Evolutionary conservation across 179 eudicot genomes (phyloP), one percentile per base, ranked within the genome.

Genomic region (Carnegiea gigantea): DNA sequence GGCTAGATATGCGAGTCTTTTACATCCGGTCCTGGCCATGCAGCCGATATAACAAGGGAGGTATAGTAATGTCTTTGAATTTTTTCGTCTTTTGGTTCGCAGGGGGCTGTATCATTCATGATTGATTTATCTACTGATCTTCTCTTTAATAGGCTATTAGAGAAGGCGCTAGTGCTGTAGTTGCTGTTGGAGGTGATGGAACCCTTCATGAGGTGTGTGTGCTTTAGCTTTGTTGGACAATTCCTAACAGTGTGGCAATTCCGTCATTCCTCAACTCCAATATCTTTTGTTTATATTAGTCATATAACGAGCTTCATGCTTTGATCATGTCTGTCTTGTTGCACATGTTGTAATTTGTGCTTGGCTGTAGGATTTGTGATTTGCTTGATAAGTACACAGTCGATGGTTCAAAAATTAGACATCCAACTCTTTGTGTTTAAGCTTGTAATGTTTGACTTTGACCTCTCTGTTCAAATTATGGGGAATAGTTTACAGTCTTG

Each of bases 121-220:
- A 65, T 76, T 38, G 7, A 17, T 21, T 44, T 14, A 13, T 76
- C 57, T 46, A 1, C 10, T 57, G 70, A 17, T 54, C 5, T 79
- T 68, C 23, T 79, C 5, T 76, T 38, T 5, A n/a, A 43, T 84
- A 95, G 98, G 98, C 98, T 64, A 93, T 95, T 73, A 88, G 92
- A 80, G 95, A 93, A 75, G 98, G 98, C 75, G 98, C 94, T 70
- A 90, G 89, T 89, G 98, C 98, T 9, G 98, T 95, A 73, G 82
- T 95, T 85, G 98, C 98, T 21, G 98, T 95, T 75, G 98, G 98
- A 70, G 98, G 98, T 82, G 98, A 95, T 81, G 98, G 98, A 78
- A 95, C 98, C 40, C 98, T 95, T 85, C 98, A 95, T 77, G 97
- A 95, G 98, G 98, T 95, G 75, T 80, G 84, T 76, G 75, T 76